Base-by-base conservation (phyloP, 73 alveolate genomes). In the Diophrys sp. region DNA sequence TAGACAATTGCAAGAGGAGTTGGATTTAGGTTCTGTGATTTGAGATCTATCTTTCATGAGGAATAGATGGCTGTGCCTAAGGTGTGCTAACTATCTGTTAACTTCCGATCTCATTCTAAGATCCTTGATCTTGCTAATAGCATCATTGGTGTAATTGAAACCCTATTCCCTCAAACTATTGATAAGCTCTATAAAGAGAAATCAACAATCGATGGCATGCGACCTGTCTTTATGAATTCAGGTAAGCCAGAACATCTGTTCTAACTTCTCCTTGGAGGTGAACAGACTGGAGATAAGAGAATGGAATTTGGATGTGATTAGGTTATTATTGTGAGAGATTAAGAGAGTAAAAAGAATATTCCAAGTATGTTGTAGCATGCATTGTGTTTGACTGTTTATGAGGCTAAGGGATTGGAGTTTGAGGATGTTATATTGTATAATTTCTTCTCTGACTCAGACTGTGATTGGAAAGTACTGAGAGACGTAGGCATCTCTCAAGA, bases 391-490 rank as follows among this genome's bases (percentile, higher is more conserved):
- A 91, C 98, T 0, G 94, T 94, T n/a, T 94, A 87, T 72, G 98
- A 94, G 73, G 95, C 98, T 8, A 94, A 94, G 83, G 98, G 98
- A n/a, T 90, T 94, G 1, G 98, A 94, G 77, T 94, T 94, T 77
- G 97, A 92, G 33, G 98, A 94, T 87, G 98, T 94, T 24, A 92
- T 94, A 5, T 78, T 94, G 30, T 89, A 75, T 55, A 89, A 89
- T 81, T 92, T 92, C 92, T 92, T 92, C 79, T 66, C 76, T 28
- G 89, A 82, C 68, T 87, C 86, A 0, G 71, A 77, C n/a, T 66
- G 88, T 14, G 77, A 84, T 54, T 92, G 95, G 94, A 90, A 83
- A 34, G 74, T 89, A 1, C 71, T 92, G 0, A 87, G 83, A 24
- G 83, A 77, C 32, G 31, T 85, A 8, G 67, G 24, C 14, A 83